A percentile compares a stretch with the other conserved stretches of the same genome.
These are phyloP conservation scores for Talaromyces sp. DNA, from an alignment of 2,329 filamentous ascomycete species.

Conservation along the genomic window DNA sequence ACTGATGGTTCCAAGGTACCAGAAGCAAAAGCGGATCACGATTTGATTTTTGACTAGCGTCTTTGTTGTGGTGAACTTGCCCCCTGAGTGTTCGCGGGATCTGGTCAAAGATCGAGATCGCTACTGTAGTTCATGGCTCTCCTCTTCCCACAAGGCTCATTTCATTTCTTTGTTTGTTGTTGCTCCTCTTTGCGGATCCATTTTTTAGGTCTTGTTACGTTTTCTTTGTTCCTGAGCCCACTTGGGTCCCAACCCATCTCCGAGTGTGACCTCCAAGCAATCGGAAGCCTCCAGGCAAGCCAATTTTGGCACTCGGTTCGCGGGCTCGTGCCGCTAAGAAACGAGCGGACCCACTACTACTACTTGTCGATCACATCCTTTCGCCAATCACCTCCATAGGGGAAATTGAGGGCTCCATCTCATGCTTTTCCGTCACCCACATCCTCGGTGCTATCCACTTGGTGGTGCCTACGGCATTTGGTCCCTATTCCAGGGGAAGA, in stretches of 20 bases:
- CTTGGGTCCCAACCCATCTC: neutral
- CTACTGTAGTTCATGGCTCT: neutral
- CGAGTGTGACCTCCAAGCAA: neutral
- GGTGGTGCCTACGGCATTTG: conserved; percentile 6
- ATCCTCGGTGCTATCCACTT: conserved; percentile 7
- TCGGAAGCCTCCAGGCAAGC: conserved; percentile 11
- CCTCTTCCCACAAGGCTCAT: neutral
- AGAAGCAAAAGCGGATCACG: neutral
- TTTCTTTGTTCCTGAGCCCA: neutral
- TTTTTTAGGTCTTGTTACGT: neutral
- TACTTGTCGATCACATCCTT: conserved; percentile 23
- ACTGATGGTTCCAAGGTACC: conserved; percentile 2
- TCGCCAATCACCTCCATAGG: conserved; percentile 20
- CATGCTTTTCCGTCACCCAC: conserved; percentile 8
- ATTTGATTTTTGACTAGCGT: conserved; percentile 11
- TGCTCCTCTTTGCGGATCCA: neutral
- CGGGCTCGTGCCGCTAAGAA: conserved; percentile 18
- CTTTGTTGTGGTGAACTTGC: conserved; percentile 5
- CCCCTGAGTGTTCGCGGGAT: conserved; percentile 13
- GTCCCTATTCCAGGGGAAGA: neutral
- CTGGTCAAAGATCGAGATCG: conserved; percentile 2
- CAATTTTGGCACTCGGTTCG: conserved; percentile 19
- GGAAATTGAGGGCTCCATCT: conserved; percentile 29
- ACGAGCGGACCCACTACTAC: conserved; percentile 15
- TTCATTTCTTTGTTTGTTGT: conserved; percentile 5